Percentiles rank a stretch among this genome's conserved stretches.
phyloP scores from a whole-genome alignment of 1,284 basidiomycete genomes.

The Omphalotus olearius region DNA sequence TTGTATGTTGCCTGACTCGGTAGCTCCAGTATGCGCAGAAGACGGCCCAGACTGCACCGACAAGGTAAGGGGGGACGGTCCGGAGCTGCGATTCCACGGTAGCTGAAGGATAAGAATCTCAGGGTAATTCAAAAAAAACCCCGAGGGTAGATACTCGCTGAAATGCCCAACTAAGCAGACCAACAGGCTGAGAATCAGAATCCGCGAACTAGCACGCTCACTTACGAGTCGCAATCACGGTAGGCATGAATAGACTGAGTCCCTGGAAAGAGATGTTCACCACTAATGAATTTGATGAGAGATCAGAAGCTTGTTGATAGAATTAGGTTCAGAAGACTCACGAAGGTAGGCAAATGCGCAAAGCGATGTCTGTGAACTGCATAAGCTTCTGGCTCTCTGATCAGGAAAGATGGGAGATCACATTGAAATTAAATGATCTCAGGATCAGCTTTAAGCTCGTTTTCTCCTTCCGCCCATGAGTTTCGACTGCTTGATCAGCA shows the following conservation, averaged over 20 bases:
- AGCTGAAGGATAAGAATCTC: slow-evolving; percentile 19
- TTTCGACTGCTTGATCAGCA: slow-evolving; percentile 30
- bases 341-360: slow-evolving; percentile 26
- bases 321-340: background rate
- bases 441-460: slow-evolving; percentile 28
- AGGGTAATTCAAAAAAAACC: background rate
- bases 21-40: slow-evolving; percentile 27
- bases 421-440: slow-evolving; percentile 35
- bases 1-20: slow-evolving; percentile 26
- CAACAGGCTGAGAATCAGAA: background rate
- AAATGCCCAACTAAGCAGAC: slow-evolving; percentile 26
- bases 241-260: slow-evolving; percentile 37
- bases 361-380: slow-evolving; percentile 24
- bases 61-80: slow-evolving; percentile 36
- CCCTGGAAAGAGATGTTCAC: slow-evolving; percentile 40
- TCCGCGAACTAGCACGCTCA: background rate
- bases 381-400: background rate
- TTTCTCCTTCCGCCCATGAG: slow-evolving; percentile 28
- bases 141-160: slow-evolving; percentile 19
- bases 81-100: slow-evolving; percentile 36
- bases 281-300: slow-evolving; percentile 14
- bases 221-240: slow-evolving; percentile 35
- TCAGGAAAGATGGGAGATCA: slow-evolving; percentile 15
- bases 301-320: background rate
- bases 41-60: slow-evolving; percentile 31